These are phyloP conservation scores for Ophiostoma ips DNA, from an alignment of 2,329 filamentous ascomycete genomes.

Conservation along the genomic window DNA sequence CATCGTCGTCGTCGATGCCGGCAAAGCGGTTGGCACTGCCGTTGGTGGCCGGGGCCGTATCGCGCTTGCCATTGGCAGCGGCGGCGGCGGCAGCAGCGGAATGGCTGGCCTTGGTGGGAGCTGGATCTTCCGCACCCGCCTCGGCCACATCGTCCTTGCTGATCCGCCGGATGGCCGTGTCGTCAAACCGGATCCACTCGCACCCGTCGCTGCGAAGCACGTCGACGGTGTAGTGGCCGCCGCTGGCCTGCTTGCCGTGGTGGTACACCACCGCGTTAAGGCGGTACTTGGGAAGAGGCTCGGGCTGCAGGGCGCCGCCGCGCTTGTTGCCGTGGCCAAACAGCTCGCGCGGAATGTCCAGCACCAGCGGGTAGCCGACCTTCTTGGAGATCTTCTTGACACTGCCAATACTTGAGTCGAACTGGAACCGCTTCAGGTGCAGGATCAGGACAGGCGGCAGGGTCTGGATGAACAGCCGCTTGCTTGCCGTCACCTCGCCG, in stretches of 20 bases:
- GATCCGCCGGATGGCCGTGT: slow-evolving; percentile 77
- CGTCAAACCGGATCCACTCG: slow-evolving; percentile 93
- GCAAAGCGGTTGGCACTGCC: slow-evolving; percentile 67
- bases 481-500: slow-evolving; percentile 64
- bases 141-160: slow-evolving; percentile 75
- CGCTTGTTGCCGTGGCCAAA: slow-evolving; percentile 60
- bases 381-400: slow-evolving; percentile 99
- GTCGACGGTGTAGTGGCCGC: slow-evolving; percentile 96
- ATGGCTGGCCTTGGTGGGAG: slow-evolving; percentile 29
- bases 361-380: slow-evolving; percentile 83
- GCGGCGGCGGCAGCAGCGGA: background rate
- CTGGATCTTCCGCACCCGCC: slow-evolving; percentile 62
- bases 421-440: slow-evolving; percentile 94
- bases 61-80: background rate
- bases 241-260: slow-evolving; percentile 90
- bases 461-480: slow-evolving; percentile 88
- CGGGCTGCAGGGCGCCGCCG: slow-evolving; percentile 31
- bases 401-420: slow-evolving; percentile 64
- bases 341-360: slow-evolving; percentile 85
- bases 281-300: slow-evolving; percentile 63
- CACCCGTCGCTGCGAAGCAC: slow-evolving; percentile 84
- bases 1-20: slow-evolving; percentile 50
- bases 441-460: slow-evolving; percentile 85
- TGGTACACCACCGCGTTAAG: slow-evolving; percentile 91
- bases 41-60: background rate